Evolutionary conservation across 306 rosid species (phyloP).

Genomic region (Dryas drummondii): DNA sequence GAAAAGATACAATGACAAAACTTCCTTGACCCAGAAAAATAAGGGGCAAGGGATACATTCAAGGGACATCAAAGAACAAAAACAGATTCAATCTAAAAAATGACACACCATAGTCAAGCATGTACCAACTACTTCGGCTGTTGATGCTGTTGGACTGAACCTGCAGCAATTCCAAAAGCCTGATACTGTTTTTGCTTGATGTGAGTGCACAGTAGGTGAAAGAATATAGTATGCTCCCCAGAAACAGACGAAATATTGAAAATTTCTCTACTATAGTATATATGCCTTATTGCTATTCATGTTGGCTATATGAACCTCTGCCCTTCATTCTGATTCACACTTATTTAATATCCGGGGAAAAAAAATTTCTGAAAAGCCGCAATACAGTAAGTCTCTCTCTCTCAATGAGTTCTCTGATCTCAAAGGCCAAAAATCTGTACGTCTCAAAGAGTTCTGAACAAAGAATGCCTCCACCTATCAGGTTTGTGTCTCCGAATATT

Average conservation of each 20-base stretch:
- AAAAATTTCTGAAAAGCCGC: constrained; percentile 38
- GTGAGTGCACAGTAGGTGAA: constrained; percentile 3
- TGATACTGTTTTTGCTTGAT: constrained; percentile 1
- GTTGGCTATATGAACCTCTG: constrained; percentile 17
- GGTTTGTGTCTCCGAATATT: constrained; percentile 61
- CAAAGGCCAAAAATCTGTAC: constrained; percentile 44
- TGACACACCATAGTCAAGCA: constrained; percentile 14
- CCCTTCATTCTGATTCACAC: constrained; percentile 26
- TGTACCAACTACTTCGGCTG: constrained; percentile 14
- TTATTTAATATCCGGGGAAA: constrained; percentile 41
- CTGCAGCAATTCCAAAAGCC: constrained; percentile 6
- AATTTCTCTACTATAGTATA: constrained; percentile 6
- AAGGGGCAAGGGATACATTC: constrained; percentile 58
- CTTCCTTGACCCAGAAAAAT: constrained; percentile 67
- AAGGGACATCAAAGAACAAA: constrained; percentile 17
- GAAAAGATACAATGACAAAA: constrained; percentile 40
- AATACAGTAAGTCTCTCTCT: constrained; percentile 17
- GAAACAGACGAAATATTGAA: constrained; percentile 6
- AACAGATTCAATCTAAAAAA: not conserved
- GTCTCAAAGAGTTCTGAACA: constrained; percentile 48
- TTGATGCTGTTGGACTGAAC: constrained; percentile 9
- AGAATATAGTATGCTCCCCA: constrained; percentile 6
- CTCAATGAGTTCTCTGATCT: constrained; percentile 14
- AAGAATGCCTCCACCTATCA: constrained; percentile 60
- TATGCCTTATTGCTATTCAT: constrained; percentile 14